phyloP scores from a whole-genome alignment of 148 eudicot genomes.

The Chenopodium formosanum region DNA sequence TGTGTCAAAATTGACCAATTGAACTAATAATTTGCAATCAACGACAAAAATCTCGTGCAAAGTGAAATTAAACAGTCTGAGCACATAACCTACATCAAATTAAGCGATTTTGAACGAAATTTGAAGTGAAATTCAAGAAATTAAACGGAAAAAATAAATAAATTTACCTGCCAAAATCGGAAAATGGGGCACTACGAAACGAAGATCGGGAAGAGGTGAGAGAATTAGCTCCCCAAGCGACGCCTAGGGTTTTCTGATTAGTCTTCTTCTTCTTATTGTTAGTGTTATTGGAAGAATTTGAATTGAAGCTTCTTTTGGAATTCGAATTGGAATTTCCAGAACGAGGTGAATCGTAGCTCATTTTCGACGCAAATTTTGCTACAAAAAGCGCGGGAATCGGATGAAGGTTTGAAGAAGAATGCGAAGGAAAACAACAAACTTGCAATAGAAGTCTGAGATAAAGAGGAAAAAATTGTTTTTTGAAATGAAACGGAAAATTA shows the following conservation, averaged over 20 bases:
- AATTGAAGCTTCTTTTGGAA: constrained; percentile 59
- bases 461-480: no score
- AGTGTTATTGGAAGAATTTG: constrained; percentile 38
- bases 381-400: background rate
- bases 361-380: constrained; percentile 2
- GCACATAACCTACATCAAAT: background rate
- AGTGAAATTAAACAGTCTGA: background rate
- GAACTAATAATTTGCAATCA: background rate
- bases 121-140: background rate
- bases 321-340: constrained; percentile 53
- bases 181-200: constrained; percentile 69
- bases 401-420: background rate
- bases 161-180: constrained; percentile 73
- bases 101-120: background rate
- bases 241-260: constrained; percentile 89
- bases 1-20: no score
- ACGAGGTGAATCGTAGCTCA: constrained; percentile 53
- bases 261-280: constrained; percentile 36
- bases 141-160: background rate
- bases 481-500: no score
- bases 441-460: constrained; percentile 13
- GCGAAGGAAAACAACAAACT: background rate
- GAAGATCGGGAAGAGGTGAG: constrained; percentile 73
- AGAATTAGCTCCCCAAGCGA: constrained; percentile 84
- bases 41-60: background rate